phyloP scores from a whole-genome alignment of 768 basidiomycete genomes.

The Myochromella boudieri region DNA sequence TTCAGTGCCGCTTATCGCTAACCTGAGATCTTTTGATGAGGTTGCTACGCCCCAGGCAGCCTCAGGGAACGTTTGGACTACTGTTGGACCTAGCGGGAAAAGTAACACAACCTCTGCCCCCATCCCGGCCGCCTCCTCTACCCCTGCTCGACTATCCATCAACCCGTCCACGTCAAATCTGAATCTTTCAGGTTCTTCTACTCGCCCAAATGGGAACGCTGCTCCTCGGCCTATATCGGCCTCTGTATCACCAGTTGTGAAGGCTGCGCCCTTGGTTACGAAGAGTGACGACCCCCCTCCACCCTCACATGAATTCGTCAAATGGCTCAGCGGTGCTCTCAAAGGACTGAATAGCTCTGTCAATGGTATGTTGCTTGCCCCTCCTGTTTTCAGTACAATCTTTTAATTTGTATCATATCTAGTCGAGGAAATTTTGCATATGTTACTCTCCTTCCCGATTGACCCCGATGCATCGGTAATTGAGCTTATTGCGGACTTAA shows the following conservation, averaged over 20 bases:
- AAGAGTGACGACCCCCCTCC: conserved; percentile 65
- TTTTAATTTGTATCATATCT: conserved; percentile 2
- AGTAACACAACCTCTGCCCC: no score
- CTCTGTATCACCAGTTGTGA: conserved; percentile 33
- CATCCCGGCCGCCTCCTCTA: no score
- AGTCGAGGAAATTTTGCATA: conserved; percentile 97
- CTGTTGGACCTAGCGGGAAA: conserved; percentile 82
- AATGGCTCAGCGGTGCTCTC: conserved; percentile 85
- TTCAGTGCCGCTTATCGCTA: neutral
- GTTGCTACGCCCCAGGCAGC: conserved; percentile 20
- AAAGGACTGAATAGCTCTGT: conserved; percentile 74
- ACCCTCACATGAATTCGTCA: conserved; percentile 88
- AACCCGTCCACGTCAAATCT: conserved; percentile 30
- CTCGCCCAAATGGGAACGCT: conserved; percentile 41
- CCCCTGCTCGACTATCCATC: conserved; percentile 29
- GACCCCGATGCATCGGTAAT: conserved; percentile 80
- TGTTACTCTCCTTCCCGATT: conserved; percentile 92
- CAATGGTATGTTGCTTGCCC: conserved; percentile 50
- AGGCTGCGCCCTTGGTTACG: conserved; percentile 29
- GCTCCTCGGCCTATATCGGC: conserved; percentile 33
- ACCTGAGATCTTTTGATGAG: conserved; percentile 22
- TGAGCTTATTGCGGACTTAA: conserved; percentile 93
- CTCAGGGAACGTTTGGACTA: conserved; percentile 73
- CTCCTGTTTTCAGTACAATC: neutral
- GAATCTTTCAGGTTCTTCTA: conserved; percentile 25